phyloP scores from a whole-genome alignment of 2,329 filamentous ascomycete species.

The Fusarium fracticaudum region DNA sequence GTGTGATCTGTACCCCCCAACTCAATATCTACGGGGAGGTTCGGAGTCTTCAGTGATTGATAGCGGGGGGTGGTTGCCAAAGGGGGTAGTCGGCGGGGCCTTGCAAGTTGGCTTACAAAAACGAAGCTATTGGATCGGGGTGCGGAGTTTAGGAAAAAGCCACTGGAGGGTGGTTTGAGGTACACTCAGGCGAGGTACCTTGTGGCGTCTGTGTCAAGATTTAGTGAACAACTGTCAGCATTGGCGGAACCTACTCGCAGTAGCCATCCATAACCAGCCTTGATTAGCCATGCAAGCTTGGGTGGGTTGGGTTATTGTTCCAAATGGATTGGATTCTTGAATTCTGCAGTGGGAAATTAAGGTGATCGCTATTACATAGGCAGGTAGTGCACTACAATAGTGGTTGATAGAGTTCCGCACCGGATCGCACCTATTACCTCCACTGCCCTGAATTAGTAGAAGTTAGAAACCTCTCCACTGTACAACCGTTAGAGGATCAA shows the following conservation, averaged over 20 bases:
- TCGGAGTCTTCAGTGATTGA: constrained; percentile 18
- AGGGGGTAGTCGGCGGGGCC: not conserved
- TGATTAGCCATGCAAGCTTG: not conserved
- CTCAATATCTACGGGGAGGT: constrained; percentile 11
- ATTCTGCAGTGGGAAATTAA: constrained; percentile 3
- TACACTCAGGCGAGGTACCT: constrained; percentile 13
- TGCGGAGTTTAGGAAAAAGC: not conserved
- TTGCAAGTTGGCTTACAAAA: not conserved
- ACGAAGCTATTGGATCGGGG: not conserved
- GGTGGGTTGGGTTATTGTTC: not conserved
- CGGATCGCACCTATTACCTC: not conserved
- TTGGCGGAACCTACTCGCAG: constrained; percentile 21
- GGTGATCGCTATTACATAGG: not conserved
- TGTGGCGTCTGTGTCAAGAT: constrained; percentile 22
- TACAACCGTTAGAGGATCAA: constrained; percentile 11
- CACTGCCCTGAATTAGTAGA: not conserved
- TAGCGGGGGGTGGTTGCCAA: constrained; percentile 9
- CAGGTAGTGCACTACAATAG: not conserved
- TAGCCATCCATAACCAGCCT: not conserved
- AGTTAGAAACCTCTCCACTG: not conserved
- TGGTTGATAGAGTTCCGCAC: not conserved
- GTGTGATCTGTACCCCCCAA: constrained; percentile 8
- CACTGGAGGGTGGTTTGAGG: not conserved
- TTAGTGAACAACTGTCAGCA: constrained; percentile 38
- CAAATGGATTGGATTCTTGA: not conserved